These are phyloP conservation scores for Lachancea sp. DNA, from an alignment of 805 yeast species.

Conservation along the genomic window DNA sequence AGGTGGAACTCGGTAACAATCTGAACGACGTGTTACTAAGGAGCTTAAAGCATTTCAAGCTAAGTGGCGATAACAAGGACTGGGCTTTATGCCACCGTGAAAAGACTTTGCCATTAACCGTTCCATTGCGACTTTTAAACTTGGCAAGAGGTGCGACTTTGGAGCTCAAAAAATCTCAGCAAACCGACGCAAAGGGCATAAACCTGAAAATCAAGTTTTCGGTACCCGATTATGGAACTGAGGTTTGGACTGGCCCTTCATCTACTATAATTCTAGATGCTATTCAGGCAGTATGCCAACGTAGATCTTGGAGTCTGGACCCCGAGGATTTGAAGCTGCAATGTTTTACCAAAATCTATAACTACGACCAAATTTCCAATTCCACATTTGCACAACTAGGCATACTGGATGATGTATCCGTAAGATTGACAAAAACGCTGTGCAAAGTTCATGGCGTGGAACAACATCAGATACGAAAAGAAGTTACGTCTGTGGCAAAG, in stretches of 20 bases:
- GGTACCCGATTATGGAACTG: slow-evolving; percentile 19
- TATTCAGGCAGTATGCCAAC: slow-evolving; percentile 14
- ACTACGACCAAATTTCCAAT: slow-evolving; percentile 4
- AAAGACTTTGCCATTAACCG: slow-evolving; percentile 31
- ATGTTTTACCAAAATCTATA: slow-evolving; percentile 19
- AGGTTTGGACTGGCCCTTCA: slow-evolving; percentile 23
- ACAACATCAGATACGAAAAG: not conserved
- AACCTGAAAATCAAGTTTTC: slow-evolving; percentile 31
- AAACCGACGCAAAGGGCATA: slow-evolving; percentile 5
- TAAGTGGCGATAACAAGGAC: slow-evolving; percentile 15
- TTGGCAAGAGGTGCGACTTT: slow-evolving; percentile 42
- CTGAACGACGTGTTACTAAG: slow-evolving; percentile 34
- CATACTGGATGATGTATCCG: slow-evolving; percentile 6
- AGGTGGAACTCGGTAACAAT: slow-evolving; percentile 33
- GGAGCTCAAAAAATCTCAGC: slow-evolving; percentile 17
- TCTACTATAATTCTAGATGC: slow-evolving; percentile 15
- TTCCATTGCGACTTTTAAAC: slow-evolving; percentile 40
- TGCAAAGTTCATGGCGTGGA: not conserved
- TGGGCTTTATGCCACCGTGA: slow-evolving; percentile 31
- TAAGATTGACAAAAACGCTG: not conserved
- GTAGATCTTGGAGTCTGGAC: slow-evolving; percentile 12
- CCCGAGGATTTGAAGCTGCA: slow-evolving; percentile 15
- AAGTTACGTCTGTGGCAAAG: not conserved
- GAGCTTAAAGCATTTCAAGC: slow-evolving; percentile 35
- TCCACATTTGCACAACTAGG: slow-evolving; percentile 9